Evolutionary conservation across 2,329 filamentous ascomycete genomes (phyloP), one percentile per base, ranked within the genome.

Genomic region (Aspergillus intermedius): DNA sequence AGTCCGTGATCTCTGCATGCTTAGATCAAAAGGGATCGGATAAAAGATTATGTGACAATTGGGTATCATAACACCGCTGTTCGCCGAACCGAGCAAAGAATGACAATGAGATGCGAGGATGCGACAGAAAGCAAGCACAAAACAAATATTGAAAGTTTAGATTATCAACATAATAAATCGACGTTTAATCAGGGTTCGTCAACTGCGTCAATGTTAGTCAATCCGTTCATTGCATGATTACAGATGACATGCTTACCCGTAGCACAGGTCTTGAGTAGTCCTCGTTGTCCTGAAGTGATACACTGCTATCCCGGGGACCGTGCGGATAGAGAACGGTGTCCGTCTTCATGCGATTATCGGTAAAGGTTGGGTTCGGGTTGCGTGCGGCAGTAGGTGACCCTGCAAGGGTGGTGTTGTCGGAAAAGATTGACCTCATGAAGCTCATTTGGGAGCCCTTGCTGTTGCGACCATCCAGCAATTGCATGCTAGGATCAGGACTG

Each of bases 211-310:
- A 39, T 4, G 47, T 64, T 51, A 65, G 60, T 34, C 25, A 30
- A 42, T 39, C 42, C 10, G 19, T 42, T 1, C 12, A 19, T 37
- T 17, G 6, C 15, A 40, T 3, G 8, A 19, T 13, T 12, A 3
- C 19, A 5, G 22, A 15, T 3, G 5, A 35, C 7, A 17, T 25
- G 64, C 70, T 60, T 52, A 73, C 70, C 37, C 70, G 67, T 54
- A 73, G 57, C 30, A 73, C 70, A 41, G 70, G 72, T 22, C 73
- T 64, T 30, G 72, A 74, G 58, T 75, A 75, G 53, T 75, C 73
- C 56, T 73, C 69, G 48, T 74, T 69, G 51, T 75, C 73, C 51
- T 74, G 71, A 17, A 75, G 65, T 15, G 72, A 75, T 15, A 73
- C 61, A 50, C 68, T 71, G 56, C 72, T 74, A 41, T 67, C 60